Evolutionary conservation across 768 basidiomycete species (phyloP).

Genomic region (Tulasnella sp.): DNA sequence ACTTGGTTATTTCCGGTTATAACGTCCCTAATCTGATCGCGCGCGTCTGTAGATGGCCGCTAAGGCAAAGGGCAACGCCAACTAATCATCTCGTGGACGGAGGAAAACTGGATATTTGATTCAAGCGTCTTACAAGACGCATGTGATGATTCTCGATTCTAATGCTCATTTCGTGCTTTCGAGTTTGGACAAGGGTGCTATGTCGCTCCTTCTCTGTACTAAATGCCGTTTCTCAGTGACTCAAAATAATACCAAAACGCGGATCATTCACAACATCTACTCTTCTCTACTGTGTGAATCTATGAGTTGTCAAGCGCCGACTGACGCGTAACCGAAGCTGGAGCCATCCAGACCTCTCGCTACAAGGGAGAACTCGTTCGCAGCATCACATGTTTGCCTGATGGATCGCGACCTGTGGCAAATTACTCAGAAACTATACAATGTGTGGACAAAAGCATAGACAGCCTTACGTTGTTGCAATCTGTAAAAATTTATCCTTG

Average conservation of each 20-base stretch:
- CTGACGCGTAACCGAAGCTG: slow-evolving; percentile 63
- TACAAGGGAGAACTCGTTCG: slow-evolving; percentile 77
- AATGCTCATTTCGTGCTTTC: too few species aligned
- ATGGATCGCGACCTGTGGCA: slow-evolving; percentile 51
- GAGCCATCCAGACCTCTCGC: slow-evolving; percentile 77
- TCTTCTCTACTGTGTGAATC: background rate
- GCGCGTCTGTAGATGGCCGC: slow-evolving; percentile 46
- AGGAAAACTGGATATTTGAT: too few species aligned
- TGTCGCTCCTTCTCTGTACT: background rate
- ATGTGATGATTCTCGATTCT: too few species aligned
- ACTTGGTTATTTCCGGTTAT: background rate
- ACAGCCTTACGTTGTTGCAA: slow-evolving; percentile 47
- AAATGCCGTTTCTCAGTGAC: background rate
- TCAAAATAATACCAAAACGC: background rate
- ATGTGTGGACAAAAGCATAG: background rate
- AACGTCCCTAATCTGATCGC: background rate
- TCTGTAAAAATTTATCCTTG: slow-evolving; percentile 68
- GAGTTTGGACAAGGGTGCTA: too few species aligned
- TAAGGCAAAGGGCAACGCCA: slow-evolving; percentile 36
- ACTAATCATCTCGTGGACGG: background rate
- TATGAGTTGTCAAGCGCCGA: background rate
- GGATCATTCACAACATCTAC: background rate
- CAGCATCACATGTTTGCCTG: slow-evolving; percentile 67
- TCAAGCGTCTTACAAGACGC: too few species aligned
- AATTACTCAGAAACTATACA: background rate